A percentile compares a stretch with the other conserved stretches of the same genome.
Conservation (phyloP, 305 asterid genomes). For the Nicotiana rustica region DNA sequence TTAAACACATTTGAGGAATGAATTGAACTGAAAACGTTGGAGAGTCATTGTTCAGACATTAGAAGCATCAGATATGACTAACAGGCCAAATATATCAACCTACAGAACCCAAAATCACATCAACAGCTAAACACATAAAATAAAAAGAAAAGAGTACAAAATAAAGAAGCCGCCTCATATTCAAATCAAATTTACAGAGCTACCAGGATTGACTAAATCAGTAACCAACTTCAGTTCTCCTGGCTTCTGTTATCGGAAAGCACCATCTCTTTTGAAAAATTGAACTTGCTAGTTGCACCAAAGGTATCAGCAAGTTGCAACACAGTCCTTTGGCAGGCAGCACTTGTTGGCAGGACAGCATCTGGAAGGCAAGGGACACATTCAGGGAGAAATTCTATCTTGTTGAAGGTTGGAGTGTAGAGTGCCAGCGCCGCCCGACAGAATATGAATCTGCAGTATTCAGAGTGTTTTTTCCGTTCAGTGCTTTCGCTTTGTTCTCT, state of each 20-base stretch:
- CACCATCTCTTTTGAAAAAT: conserved; percentile 48
- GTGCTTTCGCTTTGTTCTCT: neutral
- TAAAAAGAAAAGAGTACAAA: neutral
- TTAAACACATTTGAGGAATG: neutral
- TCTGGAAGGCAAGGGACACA: conserved; percentile 86
- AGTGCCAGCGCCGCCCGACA: conserved; percentile 72
- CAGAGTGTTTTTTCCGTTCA: neutral
- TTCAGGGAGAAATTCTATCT: conserved; percentile 72
- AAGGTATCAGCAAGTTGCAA: conserved; percentile 66
- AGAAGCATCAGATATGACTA: conserved; percentile 27
- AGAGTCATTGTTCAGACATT: conserved; percentile 24
- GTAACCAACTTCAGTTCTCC: conserved; percentile 27
- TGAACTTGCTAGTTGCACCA: conserved; percentile 66
- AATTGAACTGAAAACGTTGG: conserved; percentile 23
- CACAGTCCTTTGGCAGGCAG: conserved; percentile 62
- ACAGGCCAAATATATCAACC: conserved; percentile 21
- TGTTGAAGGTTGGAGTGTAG: conserved; percentile 58
- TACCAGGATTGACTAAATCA: neutral
- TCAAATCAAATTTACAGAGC: conserved; percentile 27
- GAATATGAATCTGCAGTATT: conserved; percentile 78
- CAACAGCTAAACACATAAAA: conserved; percentile 26
- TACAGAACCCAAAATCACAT: conserved; percentile 13
- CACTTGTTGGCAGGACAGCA: conserved; percentile 59
- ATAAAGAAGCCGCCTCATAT: conserved; percentile 8
- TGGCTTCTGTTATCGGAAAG: conserved; percentile 38